Conservation (phyloP, 139 green algal genomes). For the Coelastrella sp. region DNA sequence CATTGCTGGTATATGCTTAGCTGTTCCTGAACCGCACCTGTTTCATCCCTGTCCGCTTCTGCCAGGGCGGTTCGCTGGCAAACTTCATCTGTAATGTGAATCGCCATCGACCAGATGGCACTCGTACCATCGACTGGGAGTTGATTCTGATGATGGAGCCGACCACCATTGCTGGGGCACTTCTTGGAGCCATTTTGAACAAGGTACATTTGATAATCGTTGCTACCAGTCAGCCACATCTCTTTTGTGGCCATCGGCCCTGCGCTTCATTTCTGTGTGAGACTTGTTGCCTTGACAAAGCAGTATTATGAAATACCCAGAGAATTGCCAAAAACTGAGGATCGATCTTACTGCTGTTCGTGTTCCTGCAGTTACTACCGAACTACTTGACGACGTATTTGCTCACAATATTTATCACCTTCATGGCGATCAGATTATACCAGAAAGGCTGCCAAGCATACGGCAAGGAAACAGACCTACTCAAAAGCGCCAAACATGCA, state of each 20-base stretch:
- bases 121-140: slow-evolving; percentile 46
- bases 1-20: background rate
- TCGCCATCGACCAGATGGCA: slow-evolving; percentile 5
- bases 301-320: no score
- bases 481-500: slow-evolving; percentile 16
- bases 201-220: slow-evolving; percentile 38
- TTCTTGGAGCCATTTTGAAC: slow-evolving; percentile 72
- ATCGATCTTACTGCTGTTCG: background rate
- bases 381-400: slow-evolving; percentile 42
- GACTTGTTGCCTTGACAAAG: no score
- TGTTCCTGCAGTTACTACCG: slow-evolving; percentile 26
- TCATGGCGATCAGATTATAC: slow-evolving; percentile 20
- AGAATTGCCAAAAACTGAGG: background rate
- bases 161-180: slow-evolving; percentile 68
- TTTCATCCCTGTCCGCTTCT: no score
- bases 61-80: slow-evolving; percentile 57
- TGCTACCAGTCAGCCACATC: no score
- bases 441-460: slow-evolving; percentile 25
- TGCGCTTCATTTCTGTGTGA: no score
- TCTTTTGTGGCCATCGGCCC: no score
- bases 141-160: slow-evolving; percentile 79
- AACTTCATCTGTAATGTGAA: slow-evolving; percentile 72
- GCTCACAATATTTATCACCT: background rate
- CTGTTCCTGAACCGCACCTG: background rate
- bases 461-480: slow-evolving; percentile 4